Base-by-base conservation (phyloP, 2,329 filamentous ascomycete genomes). In the Epicoccum nigrum region DNA sequence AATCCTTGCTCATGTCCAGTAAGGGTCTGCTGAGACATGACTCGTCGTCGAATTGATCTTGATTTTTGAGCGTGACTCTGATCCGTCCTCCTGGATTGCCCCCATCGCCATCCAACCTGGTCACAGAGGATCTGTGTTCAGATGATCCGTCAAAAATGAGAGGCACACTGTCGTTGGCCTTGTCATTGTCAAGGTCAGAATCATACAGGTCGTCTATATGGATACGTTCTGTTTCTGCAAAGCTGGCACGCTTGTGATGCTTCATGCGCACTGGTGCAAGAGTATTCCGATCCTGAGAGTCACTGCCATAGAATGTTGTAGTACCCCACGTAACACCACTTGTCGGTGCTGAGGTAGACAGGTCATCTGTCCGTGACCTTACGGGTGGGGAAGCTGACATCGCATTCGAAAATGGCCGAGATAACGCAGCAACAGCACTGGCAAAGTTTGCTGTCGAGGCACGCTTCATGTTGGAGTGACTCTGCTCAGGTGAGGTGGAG, bases 41-140 rank as follows among this genome's bases (percentile, higher is more conserved):
- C 51, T 83, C 79, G 28, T 79, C 76, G 48, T 83, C 79, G 57
- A 87, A 87, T 28, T 77, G 74, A 47, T 78, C 75, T 54, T 81
- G 79, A 42, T 86, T 84, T 58, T 82, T 83, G 20, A 84, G 71
- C n/a, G 72, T 77, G 16, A 82, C 72, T 45, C 76, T 79, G 47
- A 84, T 74, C 4, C 52, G 54, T 19, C 55, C 60, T 17, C 12
- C 39, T n/a, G 51, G 43, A 9, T 53, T 51, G 21, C 50, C 46
- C 28, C 45, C 53, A 17, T 55, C 58, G 9, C 50, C 47, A 2
- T 56, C 50, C n/a, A 46, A 27, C 19, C 55, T 49, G 4, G 62
- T 57, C 3, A 60, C 51, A 35, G 62, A 59, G 7, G 54, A 46
- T 9, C 56, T 59, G 25, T 65, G 62, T 13, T 71, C 67, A 7